Percentiles rank a stretch among this genome's conserved stretches.
Conservation (phyloP, 2,329 filamentous ascomycete species). For the Clonostachys byssicola region DNA sequence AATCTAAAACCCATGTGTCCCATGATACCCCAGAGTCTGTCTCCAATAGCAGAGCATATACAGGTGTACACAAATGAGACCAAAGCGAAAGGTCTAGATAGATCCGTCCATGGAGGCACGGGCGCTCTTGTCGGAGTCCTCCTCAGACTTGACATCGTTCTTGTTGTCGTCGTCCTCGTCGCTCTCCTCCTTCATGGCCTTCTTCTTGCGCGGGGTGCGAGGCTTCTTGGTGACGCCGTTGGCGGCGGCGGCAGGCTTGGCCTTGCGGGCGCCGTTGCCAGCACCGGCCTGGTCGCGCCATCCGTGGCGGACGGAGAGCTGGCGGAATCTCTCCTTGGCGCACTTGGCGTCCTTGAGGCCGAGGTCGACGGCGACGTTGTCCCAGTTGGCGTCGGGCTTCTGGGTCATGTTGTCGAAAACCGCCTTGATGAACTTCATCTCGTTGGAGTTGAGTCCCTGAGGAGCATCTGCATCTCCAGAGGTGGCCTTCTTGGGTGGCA, state of each 20-base stretch:
- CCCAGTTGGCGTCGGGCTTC: slow-evolving; percentile 34
- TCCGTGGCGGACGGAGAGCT: slow-evolving; percentile 31
- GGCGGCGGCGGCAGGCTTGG: slow-evolving; percentile 4
- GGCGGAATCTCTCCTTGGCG: slow-evolving; percentile 33
- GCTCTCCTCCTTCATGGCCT: slow-evolving; percentile 14
- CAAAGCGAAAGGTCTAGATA: too few relatives aligned
- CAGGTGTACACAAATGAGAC: too few relatives aligned
- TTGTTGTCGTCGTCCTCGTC: slow-evolving; percentile 10
- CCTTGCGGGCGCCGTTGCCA: slow-evolving; percentile 17
- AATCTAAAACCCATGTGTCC: too few relatives aligned
- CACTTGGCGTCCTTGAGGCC: slow-evolving; percentile 34
- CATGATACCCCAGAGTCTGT: too few relatives aligned
- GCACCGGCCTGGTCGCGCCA: slow-evolving; percentile 22
- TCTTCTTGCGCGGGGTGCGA: slow-evolving; percentile 21
- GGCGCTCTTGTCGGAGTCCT: slow-evolving; percentile 1
- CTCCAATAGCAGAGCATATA: too few relatives aligned
- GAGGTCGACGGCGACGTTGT: slow-evolving; percentile 25
- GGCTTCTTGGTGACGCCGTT: slow-evolving; percentile 22
- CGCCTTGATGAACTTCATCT: slow-evolving; percentile 31
- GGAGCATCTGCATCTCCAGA: slow-evolving; percentile 10
- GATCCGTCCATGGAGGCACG: too few relatives aligned
- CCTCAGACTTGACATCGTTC: slow-evolving; percentile 12
- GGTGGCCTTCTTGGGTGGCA: slow-evolving; percentile 24
- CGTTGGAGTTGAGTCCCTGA: slow-evolving; percentile 22
- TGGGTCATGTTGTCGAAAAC: slow-evolving; percentile 34